Conservation (phyloP, 306 rosid species). For the Acacia confusa region DNA sequence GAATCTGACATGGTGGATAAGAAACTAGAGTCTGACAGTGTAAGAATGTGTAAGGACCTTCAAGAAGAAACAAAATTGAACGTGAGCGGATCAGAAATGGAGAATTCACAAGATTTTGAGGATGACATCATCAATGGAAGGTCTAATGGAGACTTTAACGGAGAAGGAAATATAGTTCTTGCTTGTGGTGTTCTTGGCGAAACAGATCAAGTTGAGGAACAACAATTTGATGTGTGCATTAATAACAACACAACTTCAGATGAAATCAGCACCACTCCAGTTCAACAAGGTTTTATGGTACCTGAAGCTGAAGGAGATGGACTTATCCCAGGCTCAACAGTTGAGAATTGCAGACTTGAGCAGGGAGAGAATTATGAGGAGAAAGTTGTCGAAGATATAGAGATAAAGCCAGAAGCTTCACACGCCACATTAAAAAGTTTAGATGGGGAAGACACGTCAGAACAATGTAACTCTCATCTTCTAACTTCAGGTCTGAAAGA, state of each 20-base stretch:
- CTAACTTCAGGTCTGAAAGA: slow-evolving; percentile 33
- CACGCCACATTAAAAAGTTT: slow-evolving; percentile 10
- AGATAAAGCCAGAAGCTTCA: slow-evolving; percentile 30
- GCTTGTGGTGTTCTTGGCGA: slow-evolving; percentile 8
- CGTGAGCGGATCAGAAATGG: slow-evolving; percentile 36
- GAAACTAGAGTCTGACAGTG: slow-evolving; percentile 27
- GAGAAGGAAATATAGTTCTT: slow-evolving; percentile 14
- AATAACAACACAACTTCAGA: slow-evolving; percentile 36
- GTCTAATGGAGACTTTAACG: slow-evolving; percentile 15
- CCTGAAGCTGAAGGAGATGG: slow-evolving; percentile 31
- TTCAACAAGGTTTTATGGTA: slow-evolving; percentile 28
- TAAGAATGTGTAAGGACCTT: slow-evolving; percentile 36
- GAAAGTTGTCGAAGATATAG: slow-evolving; percentile 33
- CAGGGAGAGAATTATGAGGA: slow-evolving; percentile 21
- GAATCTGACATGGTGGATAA: slow-evolving; percentile 34
- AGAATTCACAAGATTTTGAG: slow-evolving; percentile 27
- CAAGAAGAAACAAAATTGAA: slow-evolving; percentile 32
- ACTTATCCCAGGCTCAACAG: slow-evolving; percentile 16
- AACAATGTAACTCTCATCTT: slow-evolving; percentile 19
- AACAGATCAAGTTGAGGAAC: slow-evolving; percentile 29
- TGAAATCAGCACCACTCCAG: slow-evolving; percentile 29
- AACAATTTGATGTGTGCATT: slow-evolving; percentile 24
- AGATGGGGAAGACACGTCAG: slow-evolving; percentile 33
- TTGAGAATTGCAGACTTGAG: slow-evolving; percentile 24
- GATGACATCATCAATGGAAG: slow-evolving; percentile 23